These are phyloP conservation scores for Neonectria magnoliae DNA, from an alignment of 2,329 filamentous ascomycete genomes.

Conservation along the genomic window DNA sequence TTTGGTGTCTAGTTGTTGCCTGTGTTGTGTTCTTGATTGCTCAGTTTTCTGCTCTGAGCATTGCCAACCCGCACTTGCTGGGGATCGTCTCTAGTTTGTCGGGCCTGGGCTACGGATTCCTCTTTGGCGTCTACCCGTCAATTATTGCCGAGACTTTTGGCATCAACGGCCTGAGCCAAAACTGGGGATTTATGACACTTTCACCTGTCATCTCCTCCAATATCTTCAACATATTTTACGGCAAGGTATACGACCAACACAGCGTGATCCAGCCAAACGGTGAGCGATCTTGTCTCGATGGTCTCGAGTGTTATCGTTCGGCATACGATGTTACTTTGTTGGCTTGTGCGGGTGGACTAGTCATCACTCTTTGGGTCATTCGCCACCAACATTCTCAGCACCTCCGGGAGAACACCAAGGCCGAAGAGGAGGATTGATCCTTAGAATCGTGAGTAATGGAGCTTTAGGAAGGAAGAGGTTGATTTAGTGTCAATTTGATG, in stretches of 20 bases:
- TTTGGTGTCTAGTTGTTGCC: conserved; percentile 89
- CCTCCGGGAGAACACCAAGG: conserved; percentile 51
- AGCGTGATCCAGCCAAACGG: conserved; percentile 74
- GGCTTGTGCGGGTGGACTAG: conserved; percentile 75
- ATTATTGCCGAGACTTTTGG: conserved; percentile 92
- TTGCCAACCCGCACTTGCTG: conserved; percentile 81
- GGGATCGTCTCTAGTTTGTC: conserved; percentile 83
- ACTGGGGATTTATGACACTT: conserved; percentile 96
- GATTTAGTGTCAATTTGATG: not conserved
- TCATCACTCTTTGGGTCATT: conserved; percentile 77
- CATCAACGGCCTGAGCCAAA: conserved; percentile 87
- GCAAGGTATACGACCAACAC: conserved; percentile 82
- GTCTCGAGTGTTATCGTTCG: conserved; percentile 80
- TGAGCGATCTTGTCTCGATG: conserved; percentile 79
- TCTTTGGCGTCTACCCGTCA: conserved; percentile 94
- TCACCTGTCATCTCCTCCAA: conserved; percentile 89
- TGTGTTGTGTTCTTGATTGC: conserved; percentile 81
- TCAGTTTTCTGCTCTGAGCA: conserved; percentile 78
- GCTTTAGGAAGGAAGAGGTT: not conserved
- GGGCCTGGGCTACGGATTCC: conserved; percentile 89
- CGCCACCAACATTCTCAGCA: conserved; percentile 61
- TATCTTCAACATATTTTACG: conserved; percentile 92
- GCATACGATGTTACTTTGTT: conserved; percentile 84
- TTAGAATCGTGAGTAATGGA: not conserved
- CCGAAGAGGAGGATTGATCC: conserved; percentile 51